phyloP scores from a whole-genome alignment of 768 basidiomycete genomes.

The Symmetrospora coprosmae region DNA sequence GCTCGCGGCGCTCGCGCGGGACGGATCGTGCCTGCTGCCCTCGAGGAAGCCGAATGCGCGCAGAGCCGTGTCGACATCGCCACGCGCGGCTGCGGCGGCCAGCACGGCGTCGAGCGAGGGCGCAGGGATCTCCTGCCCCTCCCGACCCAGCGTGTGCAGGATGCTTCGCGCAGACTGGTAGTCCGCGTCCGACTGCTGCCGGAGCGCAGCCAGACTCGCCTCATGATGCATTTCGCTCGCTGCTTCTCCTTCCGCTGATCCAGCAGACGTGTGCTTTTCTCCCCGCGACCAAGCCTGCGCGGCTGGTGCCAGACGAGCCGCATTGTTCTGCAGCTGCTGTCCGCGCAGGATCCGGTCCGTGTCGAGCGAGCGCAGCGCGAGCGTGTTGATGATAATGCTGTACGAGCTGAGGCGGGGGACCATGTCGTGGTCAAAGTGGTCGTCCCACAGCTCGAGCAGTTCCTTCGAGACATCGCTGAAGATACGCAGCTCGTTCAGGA shows the following conservation, averaged over 20 bases:
- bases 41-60: slow-evolving; percentile 4
- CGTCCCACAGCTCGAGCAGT: background rate
- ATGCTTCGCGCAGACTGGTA: background rate
- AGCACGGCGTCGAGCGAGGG: background rate
- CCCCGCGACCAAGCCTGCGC: background rate
- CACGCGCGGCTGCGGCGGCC: background rate
- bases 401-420: background rate
- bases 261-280: background rate
- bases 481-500: background rate
- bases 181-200: slow-evolving; percentile 15
- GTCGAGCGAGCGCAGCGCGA: background rate
- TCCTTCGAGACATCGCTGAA: background rate
- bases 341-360: background rate
- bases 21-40: background rate
- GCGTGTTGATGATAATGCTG: background rate
- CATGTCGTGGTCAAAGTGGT: slow-evolving; percentile 8
- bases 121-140: background rate
- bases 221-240: background rate
- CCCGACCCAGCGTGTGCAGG: background rate
- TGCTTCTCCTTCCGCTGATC: background rate
- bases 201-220: slow-evolving; percentile 4
- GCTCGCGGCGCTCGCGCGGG: background rate
- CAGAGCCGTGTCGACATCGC: slow-evolving; percentile 17
- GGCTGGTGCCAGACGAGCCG: background rate
- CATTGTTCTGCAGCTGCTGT: background rate